A percentile compares a stretch with the other conserved stretches of the same genome.
phyloP scores from a whole-genome alignment of 2,329 filamentous ascomycete genomes.

The Colletotrichum kahawae region DNA sequence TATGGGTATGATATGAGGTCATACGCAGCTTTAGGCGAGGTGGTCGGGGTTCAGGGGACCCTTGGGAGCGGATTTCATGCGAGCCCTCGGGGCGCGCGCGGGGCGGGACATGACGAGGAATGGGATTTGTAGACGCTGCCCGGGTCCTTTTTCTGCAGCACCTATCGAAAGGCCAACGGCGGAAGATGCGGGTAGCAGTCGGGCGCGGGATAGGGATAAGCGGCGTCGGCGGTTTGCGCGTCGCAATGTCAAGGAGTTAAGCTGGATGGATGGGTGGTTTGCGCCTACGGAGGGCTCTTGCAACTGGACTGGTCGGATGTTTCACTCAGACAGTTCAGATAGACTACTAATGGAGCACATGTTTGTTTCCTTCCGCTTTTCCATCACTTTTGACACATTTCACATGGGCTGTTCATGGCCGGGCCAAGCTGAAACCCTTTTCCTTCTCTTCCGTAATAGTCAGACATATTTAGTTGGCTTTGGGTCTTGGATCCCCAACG shows the following conservation, averaged over 20 bases:
- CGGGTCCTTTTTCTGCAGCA: too few species aligned
- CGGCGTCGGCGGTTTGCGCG: neutral
- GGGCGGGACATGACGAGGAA: neutral
- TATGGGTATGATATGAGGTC: neutral
- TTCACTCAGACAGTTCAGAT: neutral
- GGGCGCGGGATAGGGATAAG: neutral
- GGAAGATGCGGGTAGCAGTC: neutral
- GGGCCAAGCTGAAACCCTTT: neutral
- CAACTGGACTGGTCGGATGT: neutral
- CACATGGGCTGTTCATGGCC: neutral
- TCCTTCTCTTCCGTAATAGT: neutral
- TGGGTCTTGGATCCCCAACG: neutral
- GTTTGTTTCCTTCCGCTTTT: neutral
- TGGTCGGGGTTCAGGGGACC: neutral
- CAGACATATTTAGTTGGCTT: neutral
- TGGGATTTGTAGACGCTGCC: neutral
- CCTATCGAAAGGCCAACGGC: neutral
- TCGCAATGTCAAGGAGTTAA: neutral
- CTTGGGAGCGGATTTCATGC: neutral
- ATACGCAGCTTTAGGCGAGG: neutral
- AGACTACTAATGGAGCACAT: neutral
- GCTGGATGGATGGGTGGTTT: neutral
- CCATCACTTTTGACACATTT: neutral
- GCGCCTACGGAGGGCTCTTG: neutral
- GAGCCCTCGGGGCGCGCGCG: neutral